phyloP scores from a whole-genome alignment of 331 rosid species.

The Rhamnella rubrinervis region DNA sequence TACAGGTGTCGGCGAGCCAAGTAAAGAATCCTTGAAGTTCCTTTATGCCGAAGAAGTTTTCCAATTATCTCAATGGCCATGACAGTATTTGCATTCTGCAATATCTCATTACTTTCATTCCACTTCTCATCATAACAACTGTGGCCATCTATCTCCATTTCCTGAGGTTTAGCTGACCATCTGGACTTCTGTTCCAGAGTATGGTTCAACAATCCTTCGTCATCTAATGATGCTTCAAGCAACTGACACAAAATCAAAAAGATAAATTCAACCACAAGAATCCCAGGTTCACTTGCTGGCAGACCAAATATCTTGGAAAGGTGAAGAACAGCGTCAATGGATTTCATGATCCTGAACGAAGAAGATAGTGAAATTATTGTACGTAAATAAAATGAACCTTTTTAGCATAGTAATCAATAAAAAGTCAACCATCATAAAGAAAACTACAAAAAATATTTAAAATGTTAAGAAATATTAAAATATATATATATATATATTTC shows the following conservation, averaged over 20 bases:
- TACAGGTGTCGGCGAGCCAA: constrained; percentile 81
- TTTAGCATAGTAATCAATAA: background rate
- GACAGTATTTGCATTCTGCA: constrained; percentile 60
- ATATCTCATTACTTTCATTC: constrained; percentile 52
- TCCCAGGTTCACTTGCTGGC: constrained; percentile 72
- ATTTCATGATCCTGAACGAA: constrained; percentile 73
- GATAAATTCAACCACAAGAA: constrained; percentile 76
- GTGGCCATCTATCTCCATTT: constrained; percentile 70
- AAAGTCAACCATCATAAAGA: background rate
- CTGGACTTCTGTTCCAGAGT: constrained; percentile 58
- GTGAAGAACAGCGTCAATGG: constrained; percentile 66
- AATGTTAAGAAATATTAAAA: too few relatives aligned
- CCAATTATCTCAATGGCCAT: constrained; percentile 78
- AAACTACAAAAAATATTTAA: too few relatives aligned
- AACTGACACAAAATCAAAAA: constrained; percentile 83
- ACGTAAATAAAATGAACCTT: constrained; percentile 2
- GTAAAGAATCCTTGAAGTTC: constrained; percentile 64
- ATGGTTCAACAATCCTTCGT: constrained; percentile 81
- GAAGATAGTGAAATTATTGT: constrained; percentile 29
- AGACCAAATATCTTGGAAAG: constrained; percentile 70
- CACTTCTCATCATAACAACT: constrained; percentile 47
- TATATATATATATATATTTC: too few relatives aligned
- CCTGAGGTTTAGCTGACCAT: constrained; percentile 66
- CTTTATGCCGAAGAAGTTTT: constrained; percentile 64
- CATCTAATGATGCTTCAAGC: constrained; percentile 88